These are phyloP conservation scores for Zygotorulaspora sp. DNA, from an alignment of 805 yeast species.

Conservation along the genomic window DNA sequence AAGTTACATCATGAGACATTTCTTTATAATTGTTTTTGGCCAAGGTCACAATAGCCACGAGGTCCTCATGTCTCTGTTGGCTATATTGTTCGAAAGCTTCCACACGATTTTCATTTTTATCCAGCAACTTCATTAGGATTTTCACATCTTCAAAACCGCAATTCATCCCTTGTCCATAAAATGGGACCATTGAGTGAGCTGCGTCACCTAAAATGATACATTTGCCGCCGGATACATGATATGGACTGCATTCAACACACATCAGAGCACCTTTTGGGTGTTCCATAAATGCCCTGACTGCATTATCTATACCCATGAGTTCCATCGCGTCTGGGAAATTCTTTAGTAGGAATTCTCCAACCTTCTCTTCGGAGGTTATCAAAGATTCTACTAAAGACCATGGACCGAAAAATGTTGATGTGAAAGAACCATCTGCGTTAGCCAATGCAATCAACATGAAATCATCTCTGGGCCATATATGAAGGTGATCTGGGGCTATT, in stretches of 20 bases:
- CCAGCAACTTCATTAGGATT: conserved; percentile 51
- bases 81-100: conserved; percentile 56
- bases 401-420: conserved; percentile 85
- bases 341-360: conserved; percentile 48
- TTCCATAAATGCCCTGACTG: conserved; percentile 46
- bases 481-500: conserved; percentile 71
- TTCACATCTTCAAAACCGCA: conserved; percentile 91
- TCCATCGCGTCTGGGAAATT: conserved; percentile 73
- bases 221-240: conserved; percentile 53
- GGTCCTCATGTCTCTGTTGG: conserved; percentile 53
- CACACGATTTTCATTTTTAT: conserved; percentile 38
- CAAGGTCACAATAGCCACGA: conserved; percentile 68
- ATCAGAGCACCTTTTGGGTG: conserved; percentile 77
- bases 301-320: conserved; percentile 56
- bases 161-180: conserved; percentile 96
- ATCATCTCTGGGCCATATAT: conserved; percentile 86
- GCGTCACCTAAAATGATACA: conserved; percentile 84
- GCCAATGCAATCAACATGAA: conserved; percentile 90
- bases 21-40: conserved; percentile 80
- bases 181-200: conserved; percentile 97
- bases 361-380: conserved; percentile 39
- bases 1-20: conserved; percentile 78
- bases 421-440: conserved; percentile 79
- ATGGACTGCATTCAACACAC: conserved; percentile 66
- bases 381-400: conserved; percentile 59